Conservation (phyloP, 2,329 filamentous ascomycete genomes). For the Falciphora oryzae region DNA sequence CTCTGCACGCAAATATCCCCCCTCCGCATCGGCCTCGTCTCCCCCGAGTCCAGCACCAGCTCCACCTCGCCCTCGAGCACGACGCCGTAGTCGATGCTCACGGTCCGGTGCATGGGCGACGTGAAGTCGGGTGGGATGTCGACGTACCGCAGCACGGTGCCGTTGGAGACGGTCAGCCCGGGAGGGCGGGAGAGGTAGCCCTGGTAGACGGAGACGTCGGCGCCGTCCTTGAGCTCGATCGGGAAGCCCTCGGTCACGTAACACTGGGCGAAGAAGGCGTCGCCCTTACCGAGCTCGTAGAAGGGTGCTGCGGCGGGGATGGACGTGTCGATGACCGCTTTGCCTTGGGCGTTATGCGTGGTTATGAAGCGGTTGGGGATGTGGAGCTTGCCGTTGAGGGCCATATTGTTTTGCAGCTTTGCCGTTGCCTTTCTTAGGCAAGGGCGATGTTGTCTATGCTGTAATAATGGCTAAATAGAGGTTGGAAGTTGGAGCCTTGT, state of each 20-base stretch:
- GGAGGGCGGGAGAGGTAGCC: constrained; percentile 11
- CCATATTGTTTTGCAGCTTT: too few relatives aligned
- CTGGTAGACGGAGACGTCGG: constrained; percentile 14
- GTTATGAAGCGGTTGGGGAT: constrained; percentile 17
- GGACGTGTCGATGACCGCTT: constrained; percentile 12
- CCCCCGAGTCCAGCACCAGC: constrained; percentile 37
- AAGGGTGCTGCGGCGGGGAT: constrained; percentile 14
- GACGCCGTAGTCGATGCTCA: constrained; percentile 27
- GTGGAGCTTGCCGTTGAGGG: constrained; percentile 27
- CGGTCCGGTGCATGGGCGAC: constrained; percentile 17
- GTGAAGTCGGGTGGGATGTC: constrained; percentile 15
- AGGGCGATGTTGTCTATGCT: too few relatives aligned
- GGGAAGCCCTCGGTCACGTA: constrained; percentile 15
- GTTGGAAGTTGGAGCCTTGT: too few relatives aligned
- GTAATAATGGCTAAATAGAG: too few relatives aligned
- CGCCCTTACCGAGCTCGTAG: too few relatives aligned
- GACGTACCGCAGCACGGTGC: constrained; percentile 16
- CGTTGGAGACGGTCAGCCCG: constrained; percentile 14
- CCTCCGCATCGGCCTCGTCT: constrained; percentile 30
- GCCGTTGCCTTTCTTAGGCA: too few relatives aligned
- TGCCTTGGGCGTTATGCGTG: constrained; percentile 15
- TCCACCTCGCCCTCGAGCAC: constrained; percentile 40
- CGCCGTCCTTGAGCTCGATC: constrained; percentile 9
- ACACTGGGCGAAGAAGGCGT: constrained; percentile 13
- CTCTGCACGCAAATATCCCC: constrained; percentile 42